Conservation (phyloP, 306 rosid species). For the Rosa rugosa region DNA sequence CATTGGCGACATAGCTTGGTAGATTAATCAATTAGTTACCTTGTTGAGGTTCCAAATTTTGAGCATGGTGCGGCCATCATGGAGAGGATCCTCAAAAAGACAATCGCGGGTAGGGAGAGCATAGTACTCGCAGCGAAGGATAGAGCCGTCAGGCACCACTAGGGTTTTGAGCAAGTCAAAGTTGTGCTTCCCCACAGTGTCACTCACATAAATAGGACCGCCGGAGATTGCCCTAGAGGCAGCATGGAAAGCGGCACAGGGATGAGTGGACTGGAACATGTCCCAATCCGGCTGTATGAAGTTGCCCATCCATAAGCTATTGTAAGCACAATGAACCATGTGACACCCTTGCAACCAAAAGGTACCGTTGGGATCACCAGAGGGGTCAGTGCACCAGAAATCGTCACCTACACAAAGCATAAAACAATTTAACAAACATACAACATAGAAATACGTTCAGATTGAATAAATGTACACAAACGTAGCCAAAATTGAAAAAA, state of each 20-base stretch:
- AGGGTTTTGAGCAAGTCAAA: conserved; percentile 67
- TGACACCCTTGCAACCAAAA: conserved; percentile 98
- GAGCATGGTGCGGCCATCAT: conserved; percentile 90
- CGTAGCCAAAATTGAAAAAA: neutral
- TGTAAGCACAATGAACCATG: conserved; percentile 97
- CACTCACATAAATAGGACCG: conserved; percentile 88
- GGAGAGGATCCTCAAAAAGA: conserved; percentile 84
- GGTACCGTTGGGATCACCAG: conserved; percentile 90
- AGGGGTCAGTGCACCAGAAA: conserved; percentile 92
- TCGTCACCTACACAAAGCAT: conserved; percentile 62
- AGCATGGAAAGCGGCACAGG: conserved; percentile 90
- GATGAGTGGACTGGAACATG: conserved; percentile 95
- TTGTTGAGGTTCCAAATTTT: conserved; percentile 93
- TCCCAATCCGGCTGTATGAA: conserved; percentile 98
- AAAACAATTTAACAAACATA: neutral
- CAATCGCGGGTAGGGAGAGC: conserved; percentile 87
- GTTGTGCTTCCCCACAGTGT: conserved; percentile 74
- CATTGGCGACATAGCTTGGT: neutral
- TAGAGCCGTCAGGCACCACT: conserved; percentile 83
- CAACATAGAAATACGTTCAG: neutral
- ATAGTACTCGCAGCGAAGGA: conserved; percentile 73
- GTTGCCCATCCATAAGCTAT: conserved; percentile 96
- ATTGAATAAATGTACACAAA: neutral
- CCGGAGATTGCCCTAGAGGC: conserved; percentile 96
- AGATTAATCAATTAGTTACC: conserved; percentile 32